Evolutionary conservation across 306 rosid species (phyloP).

Genomic region (Mimosa pudica): DNA sequence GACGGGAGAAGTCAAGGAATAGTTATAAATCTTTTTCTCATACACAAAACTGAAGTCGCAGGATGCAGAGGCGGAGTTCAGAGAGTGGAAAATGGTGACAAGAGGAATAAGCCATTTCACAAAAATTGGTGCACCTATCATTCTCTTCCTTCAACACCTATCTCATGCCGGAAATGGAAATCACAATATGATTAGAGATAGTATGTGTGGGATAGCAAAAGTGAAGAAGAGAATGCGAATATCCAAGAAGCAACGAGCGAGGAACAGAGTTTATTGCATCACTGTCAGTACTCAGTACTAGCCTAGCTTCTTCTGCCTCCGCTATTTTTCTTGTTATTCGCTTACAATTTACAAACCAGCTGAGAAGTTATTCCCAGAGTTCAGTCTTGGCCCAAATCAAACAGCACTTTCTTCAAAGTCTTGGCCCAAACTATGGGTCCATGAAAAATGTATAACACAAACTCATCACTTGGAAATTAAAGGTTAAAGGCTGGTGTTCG

Average conservation of each 20-base stretch:
- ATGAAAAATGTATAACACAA: too few relatives aligned
- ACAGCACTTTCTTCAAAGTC: not conserved
- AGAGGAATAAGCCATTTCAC: slow-evolving; percentile 42
- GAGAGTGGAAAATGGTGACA: slow-evolving; percentile 41
- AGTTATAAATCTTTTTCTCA: slow-evolving; percentile 65
- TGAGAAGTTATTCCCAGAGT: not conserved
- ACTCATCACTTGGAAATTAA: too few relatives aligned
- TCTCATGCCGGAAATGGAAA: slow-evolving; percentile 32
- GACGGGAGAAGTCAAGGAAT: slow-evolving; percentile 66
- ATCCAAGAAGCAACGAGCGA: not conserved
- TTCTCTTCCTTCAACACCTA: slow-evolving; percentile 41
- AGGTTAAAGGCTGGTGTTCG: too few relatives aligned
- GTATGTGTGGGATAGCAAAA: not conserved
- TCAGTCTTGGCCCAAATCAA: not conserved
- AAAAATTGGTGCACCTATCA: slow-evolving; percentile 34
- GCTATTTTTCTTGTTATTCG: not conserved
- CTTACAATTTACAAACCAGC: not conserved
- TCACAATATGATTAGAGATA: not conserved
- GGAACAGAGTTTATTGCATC: not conserved
- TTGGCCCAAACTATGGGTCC: not conserved
- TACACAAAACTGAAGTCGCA: slow-evolving; percentile 58
- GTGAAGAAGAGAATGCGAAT: not conserved
- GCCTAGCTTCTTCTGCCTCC: not conserved
- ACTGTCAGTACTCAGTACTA: not conserved
- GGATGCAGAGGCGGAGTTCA: slow-evolving; percentile 39